Evolutionary conservation across 179 eudicot species (phyloP).

Genomic region (Heliamphora pulchella): DNA sequence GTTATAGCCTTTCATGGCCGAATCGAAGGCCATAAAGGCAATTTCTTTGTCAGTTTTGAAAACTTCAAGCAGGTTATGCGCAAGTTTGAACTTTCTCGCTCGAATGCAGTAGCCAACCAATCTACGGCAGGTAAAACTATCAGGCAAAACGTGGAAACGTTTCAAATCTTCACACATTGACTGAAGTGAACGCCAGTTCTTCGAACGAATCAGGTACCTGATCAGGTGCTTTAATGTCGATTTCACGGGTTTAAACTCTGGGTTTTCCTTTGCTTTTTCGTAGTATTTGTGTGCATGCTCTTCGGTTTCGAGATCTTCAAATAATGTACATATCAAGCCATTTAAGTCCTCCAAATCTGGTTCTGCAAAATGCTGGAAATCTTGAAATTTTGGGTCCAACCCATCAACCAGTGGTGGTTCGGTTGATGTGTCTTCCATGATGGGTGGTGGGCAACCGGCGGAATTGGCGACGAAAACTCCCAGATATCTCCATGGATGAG

Average conservation of each 20-base stretch:
- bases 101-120: conserved; percentile 44
- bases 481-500: conserved; percentile 23
- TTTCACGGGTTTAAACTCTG: conserved; percentile 42
- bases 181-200: conserved; percentile 44
- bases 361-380: conserved; percentile 7
- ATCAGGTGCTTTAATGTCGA: conserved; percentile 36
- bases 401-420: conserved; percentile 26
- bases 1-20: conserved; percentile 64
- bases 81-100: conserved; percentile 58
- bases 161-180: conserved; percentile 41
- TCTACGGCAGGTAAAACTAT: conserved; percentile 39
- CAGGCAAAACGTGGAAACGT: conserved; percentile 36
- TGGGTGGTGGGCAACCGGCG: conserved; percentile 34
- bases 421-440: conserved; percentile 24
- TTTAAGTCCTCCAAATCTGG: conserved; percentile 27
- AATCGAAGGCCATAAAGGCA: conserved; percentile 34
- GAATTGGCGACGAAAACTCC: conserved; percentile 27
- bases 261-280: conserved; percentile 40
- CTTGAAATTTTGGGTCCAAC: conserved; percentile 20
- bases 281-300: conserved; percentile 48
- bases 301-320: conserved; percentile 44
- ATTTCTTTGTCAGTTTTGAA: conserved; percentile 30
- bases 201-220: conserved; percentile 44
- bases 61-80: conserved; percentile 35
- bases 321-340: conserved; percentile 30